phyloP scores from a whole-genome alignment of 1,284 basidiomycete species.

The Polyporus tsugae region DNA sequence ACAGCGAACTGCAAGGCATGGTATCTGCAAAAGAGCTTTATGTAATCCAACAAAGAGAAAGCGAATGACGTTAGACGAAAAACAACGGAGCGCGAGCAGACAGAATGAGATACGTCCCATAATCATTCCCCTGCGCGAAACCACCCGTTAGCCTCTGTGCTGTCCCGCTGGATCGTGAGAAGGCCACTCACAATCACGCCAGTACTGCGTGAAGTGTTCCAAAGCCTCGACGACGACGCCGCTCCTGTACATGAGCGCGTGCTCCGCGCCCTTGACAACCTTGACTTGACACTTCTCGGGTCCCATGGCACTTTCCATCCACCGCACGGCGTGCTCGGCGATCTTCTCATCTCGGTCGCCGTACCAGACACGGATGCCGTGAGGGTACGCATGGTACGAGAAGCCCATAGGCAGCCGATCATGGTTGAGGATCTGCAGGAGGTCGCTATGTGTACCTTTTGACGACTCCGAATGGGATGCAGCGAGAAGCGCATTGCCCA shows the following conservation, averaged over 20 bases:
- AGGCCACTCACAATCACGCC: constrained; percentile 51
- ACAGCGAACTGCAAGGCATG: constrained; percentile 30
- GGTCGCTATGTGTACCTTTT: constrained; percentile 89
- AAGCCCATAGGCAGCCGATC: constrained; percentile 88
- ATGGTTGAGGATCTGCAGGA: constrained; percentile 90
- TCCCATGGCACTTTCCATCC: constrained; percentile 91
- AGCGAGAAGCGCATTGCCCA: constrained; percentile 88
- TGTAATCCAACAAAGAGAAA: constrained; percentile 44
- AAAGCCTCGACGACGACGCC: constrained; percentile 89
- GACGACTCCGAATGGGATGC: constrained; percentile 96
- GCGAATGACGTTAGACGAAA: constrained; percentile 16
- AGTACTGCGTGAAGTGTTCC: constrained; percentile 70
- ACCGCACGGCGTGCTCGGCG: constrained; percentile 84
- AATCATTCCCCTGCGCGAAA: constrained; percentile 31
- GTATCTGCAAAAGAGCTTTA: constrained; percentile 43
- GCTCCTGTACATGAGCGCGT: constrained; percentile 92
- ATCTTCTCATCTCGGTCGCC: constrained; percentile 95
- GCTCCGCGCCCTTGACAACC: constrained; percentile 88
- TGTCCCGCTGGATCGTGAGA: background rate
- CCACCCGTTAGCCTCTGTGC: constrained; percentile 2
- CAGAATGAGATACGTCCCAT: constrained; percentile 18
- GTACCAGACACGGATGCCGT: constrained; percentile 91
- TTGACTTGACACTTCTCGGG: constrained; percentile 78
- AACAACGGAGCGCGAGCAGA: background rate
- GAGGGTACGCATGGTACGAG: constrained; percentile 80